Conservation (phyloP, 768 basidiomycete genomes). For the Tulasnella sp. region DNA sequence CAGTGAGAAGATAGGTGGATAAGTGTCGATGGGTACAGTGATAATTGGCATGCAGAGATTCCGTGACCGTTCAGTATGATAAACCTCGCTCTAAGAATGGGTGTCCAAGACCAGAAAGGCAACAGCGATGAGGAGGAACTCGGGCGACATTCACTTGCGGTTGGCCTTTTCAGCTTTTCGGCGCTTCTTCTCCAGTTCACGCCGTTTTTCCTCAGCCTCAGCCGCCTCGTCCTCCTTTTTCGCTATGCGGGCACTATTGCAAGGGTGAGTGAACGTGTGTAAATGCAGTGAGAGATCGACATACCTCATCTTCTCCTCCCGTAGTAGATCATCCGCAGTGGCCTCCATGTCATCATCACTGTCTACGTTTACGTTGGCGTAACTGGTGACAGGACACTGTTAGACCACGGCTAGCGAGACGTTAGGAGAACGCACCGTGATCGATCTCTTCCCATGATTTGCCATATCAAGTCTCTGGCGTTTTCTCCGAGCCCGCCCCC, state of each 20-base stretch:
- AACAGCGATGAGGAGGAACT: not conserved
- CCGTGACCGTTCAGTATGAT: not conserved
- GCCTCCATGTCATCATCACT: slow-evolving; percentile 21
- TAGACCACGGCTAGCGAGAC: not conserved
- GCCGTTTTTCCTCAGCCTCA: slow-evolving; percentile 18
- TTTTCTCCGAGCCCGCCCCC: slow-evolving; percentile 4
- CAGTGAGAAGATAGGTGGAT: not conserved
- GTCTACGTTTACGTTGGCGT: slow-evolving; percentile 6
- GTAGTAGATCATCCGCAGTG: slow-evolving; percentile 9
- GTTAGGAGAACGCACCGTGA: not conserved
- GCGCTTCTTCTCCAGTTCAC: slow-evolving; percentile 18
- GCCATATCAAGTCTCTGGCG: slow-evolving; percentile 12
- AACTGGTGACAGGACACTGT: not conserved
- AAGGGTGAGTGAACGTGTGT: not conserved
- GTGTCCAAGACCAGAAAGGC: not conserved
- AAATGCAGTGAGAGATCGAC: not conserved
- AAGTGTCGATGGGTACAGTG: not conserved
- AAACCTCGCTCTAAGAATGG: not conserved
- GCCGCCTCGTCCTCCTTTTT: slow-evolving; percentile 15
- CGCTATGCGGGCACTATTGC: slow-evolving; percentile 14
- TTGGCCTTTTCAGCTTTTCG: slow-evolving; percentile 7
- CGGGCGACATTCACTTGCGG: not conserved
- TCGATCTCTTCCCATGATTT: slow-evolving; percentile 14
- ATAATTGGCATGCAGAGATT: not conserved
- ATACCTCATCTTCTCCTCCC: slow-evolving; percentile 17